Evolutionary conservation across 1,284 basidiomycete species (phyloP), one percentile per base, ranked within the genome.

Genomic region (Ustilago shanxiensis): DNA sequence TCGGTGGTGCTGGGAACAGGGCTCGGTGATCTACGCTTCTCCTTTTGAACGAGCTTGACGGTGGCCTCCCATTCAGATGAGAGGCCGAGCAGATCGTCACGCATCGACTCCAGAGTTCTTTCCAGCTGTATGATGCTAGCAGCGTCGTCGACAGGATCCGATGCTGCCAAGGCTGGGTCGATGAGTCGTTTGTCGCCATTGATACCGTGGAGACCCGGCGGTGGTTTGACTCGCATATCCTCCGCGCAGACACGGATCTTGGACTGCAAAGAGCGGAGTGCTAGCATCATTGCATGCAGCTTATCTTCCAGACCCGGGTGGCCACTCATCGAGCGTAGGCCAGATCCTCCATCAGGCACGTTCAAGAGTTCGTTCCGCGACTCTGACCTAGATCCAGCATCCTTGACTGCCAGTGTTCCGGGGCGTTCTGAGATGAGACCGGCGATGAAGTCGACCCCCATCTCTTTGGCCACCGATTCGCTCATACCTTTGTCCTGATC

Each of bases 261-360:
- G 64, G 80, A 77, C 63, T 86, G 84, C 29, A 86, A 56, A n/a
- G 83, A 76, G 18, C 84, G 81, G 9, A 86, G 77, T n/a, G 72
- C 64, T 5, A 77, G 65, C 33, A 72, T 81, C 73, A 86, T 82
- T 22, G 79, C 75, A 7, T 63, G 37, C 10, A 79, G 66, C n/a
- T 77, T 80, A 50, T 84, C 81, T 28, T 82, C 76, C 24, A 84
- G 53, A 9, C 82, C 81, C 1, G 68, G 63, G 50, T 82, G 79
- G 0, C 66, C 60, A 6, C 41, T 20, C 35, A 72, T 35, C 2
- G 61, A 61, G 22, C 22, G 14, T 10, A 33, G 5, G 54, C 28
- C 37, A 0, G 44, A 20, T 18, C 51, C 51, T 16, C 33, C 54
- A 20, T n/a, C 16, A 13, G 70, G 64, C 31, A 64, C 60, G 4